Base-by-base conservation (phyloP, 192 early-diverging fungal species). In the Mortierella claussenii region DNA sequence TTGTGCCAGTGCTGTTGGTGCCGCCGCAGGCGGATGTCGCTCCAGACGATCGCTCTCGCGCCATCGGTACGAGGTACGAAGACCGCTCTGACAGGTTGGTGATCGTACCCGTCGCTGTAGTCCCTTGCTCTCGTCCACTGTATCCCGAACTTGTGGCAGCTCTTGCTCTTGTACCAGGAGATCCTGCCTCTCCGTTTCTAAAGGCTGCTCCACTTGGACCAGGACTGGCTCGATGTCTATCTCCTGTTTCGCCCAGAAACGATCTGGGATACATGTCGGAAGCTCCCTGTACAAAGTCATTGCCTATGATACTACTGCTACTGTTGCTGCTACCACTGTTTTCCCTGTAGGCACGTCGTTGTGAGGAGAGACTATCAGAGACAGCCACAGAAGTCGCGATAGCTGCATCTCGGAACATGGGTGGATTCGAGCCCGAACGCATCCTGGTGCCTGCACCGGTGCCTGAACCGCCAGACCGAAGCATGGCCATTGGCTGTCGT, bases 361-460 rank as follows among this genome's bases (percentile, higher is more conserved):
- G 60, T 18, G 47, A 21, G 1, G 26, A 27, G 17, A 62, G 60
- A n/a, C 10, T 71, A 7, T 56, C 58, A 17, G 24, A 43, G 69
- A n/a, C 21, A n/a, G 65, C 44, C 27, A 51, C 32, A 1, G 49
- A n/a, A 27, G 34, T 28, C 11, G 51, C 27, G 26, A 46, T 18
- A 21, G 55, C n/a, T 0, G 27, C 27, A 57, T 51, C 65, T 43
- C 55, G 55, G 47, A 51, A 36, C 3, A 44, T 7, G 3, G 45
- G 45, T 8, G 69, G 69, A 34, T 71, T 71, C 7, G 69, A 71
- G 9, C 69, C 69, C 21, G 69, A 71, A 9, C 69, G 59, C 37
- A 71, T 3, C 30, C 60, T 55, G 42, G 52, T 42, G 2, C 11
- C 45, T 21, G 36, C 52, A 1, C 40, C 42, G 27, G 24, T 27